These are phyloP conservation scores for Talaromyces ruber DNA, from an alignment of 495 filamentous ascomycete species.

Conservation along the genomic window DNA sequence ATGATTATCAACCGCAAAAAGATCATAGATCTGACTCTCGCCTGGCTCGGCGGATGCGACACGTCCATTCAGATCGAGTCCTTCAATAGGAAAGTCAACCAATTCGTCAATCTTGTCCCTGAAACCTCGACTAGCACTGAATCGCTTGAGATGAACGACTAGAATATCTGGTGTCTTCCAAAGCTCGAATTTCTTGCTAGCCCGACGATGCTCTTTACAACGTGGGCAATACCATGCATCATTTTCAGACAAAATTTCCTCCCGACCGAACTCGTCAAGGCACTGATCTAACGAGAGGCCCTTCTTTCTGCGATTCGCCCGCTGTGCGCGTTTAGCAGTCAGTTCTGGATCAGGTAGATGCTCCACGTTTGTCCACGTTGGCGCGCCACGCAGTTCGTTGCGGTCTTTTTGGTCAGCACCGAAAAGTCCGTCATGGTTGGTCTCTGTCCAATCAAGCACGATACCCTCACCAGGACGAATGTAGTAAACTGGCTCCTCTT, in stretches of 20 bases:
- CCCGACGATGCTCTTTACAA: slow-evolving; percentile 86
- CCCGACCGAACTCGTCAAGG: slow-evolving; percentile 82
- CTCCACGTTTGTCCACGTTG: slow-evolving; percentile 43
- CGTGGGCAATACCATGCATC: slow-evolving; percentile 95
- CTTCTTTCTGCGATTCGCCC: slow-evolving; percentile 52
- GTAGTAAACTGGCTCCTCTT: slow-evolving; percentile 6
- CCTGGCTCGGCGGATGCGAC: slow-evolving; percentile 71
- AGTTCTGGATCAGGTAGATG: slow-evolving; percentile 59
- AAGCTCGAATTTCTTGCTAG: slow-evolving; percentile 91
- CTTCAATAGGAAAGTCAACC: slow-evolving; percentile 88
- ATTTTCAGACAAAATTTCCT: slow-evolving; percentile 84
- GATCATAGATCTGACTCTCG: slow-evolving; percentile 77
- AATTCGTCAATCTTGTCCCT: slow-evolving; percentile 83
- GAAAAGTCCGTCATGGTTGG: slow-evolving; percentile 64
- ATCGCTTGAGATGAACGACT: slow-evolving; percentile 90
- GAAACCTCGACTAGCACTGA: slow-evolving; percentile 64
- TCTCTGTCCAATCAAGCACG: slow-evolving; percentile 70
- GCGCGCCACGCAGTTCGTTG: slow-evolving; percentile 40
- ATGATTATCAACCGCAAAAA: slow-evolving; percentile 93
- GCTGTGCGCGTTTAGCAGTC: slow-evolving; percentile 46
- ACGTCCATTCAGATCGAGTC: slow-evolving; percentile 68
- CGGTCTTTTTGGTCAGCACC: slow-evolving; percentile 32
- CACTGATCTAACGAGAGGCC: slow-evolving; percentile 87
- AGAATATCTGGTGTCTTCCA: slow-evolving; percentile 96
- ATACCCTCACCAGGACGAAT: slow-evolving; percentile 73